Evolutionary conservation across 805 yeast genomes (phyloP), one percentile per base, ranked within the genome.

Genomic region (Wickerhamomyces alni): DNA sequence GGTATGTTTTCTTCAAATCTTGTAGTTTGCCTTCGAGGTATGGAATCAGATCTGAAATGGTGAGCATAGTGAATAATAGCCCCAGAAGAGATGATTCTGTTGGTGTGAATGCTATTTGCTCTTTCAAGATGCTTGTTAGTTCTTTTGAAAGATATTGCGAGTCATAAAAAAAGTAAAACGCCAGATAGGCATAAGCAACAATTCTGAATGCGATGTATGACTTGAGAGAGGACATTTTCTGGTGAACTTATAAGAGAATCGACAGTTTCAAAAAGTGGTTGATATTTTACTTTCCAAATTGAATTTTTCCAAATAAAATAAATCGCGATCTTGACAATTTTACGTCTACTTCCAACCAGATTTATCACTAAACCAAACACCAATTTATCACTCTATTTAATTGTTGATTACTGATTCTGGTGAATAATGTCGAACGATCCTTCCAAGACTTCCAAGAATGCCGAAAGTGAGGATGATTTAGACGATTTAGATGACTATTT

Each of bases 401-500:
- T 21, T 21, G 24, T 21, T 21, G 24, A 21, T 21, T 21, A 7
- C 24, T 21, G 24, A 21, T 21, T 21, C 24, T 9, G 9, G 15
- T 26, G 7, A n/a, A 26, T n/a, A 26, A 26, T 12, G 15, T n/a
- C 13, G 12, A 26, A 12, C 29, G 12, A 26, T 12, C 29, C 29
- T 9, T 11, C 29, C n/a, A 17, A 29, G 17, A 6, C 17, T 7
- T 15, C 33, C 9, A 18, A 30, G 4, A 17, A 7, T 17, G 8
- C 21, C 10, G 15, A 17, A 17, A 17, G 22, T 8, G 52, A 49
- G 11, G 77, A 81, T 41, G 84, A 78, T 38, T 64, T 77, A 37
- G 87, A 81, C 52, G 94, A 86, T 49, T 70, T 86, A 45, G 95
- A 86, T 49, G 95, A 87, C 52, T 69, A 87, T 43, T 67, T 91